Evolutionary conservation across 2,329 filamentous ascomycete genomes (phyloP).

Genomic region (Aspergillus awamori): DNA sequence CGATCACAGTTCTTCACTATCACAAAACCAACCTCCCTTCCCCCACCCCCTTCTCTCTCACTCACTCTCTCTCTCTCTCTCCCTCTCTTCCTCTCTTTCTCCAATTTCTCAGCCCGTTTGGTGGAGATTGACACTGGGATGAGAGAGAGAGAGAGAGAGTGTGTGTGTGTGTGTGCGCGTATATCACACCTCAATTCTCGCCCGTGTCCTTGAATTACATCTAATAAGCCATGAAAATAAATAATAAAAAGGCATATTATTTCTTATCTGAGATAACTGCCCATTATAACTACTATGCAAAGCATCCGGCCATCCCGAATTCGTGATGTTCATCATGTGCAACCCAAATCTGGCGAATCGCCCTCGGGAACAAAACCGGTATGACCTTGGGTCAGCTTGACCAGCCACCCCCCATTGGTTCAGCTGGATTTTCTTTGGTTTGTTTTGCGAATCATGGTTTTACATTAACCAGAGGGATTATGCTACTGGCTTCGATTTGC

Average conservation of each 20-base stretch:
- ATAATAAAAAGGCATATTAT: no score
- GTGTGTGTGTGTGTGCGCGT: no score
- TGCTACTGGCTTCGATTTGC: constrained; percentile 14
- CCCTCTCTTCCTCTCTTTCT: neutral
- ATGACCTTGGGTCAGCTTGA: constrained; percentile 10
- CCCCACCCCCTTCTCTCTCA: neutral
- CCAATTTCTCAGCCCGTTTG: no score
- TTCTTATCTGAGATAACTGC: constrained; percentile 5
- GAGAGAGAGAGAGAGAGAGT: no score
- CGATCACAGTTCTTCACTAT: neutral
- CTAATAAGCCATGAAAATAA: neutral
- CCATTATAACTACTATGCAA: constrained; percentile 6
- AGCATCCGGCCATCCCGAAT: constrained; percentile 29
- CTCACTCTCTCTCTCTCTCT: neutral
- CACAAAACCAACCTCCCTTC: no score
- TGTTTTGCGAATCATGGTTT: constrained; percentile 18
- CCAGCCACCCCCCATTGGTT: constrained; percentile 23
- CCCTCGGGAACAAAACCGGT: constrained; percentile 19
- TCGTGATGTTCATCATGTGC: constrained; percentile 27
- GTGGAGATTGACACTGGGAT: no score
- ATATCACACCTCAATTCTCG: neutral
- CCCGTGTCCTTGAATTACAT: neutral
- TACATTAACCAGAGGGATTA: constrained; percentile 5
- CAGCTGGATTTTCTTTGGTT: constrained; percentile 6
- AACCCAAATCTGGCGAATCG: constrained; percentile 21